Conservation (phyloP, 768 basidiomycete genomes). For the Russula sp. region DNA sequence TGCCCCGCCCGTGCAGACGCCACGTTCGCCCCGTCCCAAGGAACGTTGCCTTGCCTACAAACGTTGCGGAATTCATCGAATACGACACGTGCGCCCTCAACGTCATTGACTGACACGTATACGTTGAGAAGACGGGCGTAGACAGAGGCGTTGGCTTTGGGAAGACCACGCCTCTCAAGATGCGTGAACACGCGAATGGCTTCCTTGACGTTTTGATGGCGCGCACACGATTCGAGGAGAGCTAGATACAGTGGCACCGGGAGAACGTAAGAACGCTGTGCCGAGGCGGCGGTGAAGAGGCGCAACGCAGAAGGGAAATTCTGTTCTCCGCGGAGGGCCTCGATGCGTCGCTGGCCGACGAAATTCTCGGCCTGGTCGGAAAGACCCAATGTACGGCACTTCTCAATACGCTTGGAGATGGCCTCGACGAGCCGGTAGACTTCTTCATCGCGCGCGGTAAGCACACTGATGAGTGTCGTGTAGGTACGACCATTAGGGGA, state of each 20-base stretch:
- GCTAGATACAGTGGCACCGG: conserved; percentile 37
- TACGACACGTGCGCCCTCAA: conserved; percentile 46
- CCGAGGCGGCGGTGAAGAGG: conserved; percentile 56
- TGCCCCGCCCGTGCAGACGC: conserved; percentile 28
- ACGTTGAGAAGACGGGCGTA: conserved; percentile 53
- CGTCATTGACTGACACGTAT: conserved; percentile 46
- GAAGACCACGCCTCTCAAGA: conserved; percentile 39
- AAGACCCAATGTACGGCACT: conserved; percentile 33
- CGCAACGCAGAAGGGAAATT: conserved; percentile 66
- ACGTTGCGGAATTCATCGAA: conserved; percentile 53
- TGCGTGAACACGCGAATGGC: conserved; percentile 62
- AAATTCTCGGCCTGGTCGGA: conserved; percentile 27
- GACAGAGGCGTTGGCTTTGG: conserved; percentile 29
- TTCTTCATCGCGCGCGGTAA: conserved; percentile 63
- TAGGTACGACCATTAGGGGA: conserved; percentile 61
- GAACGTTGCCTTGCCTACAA: conserved; percentile 33
- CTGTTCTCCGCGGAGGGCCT: conserved; percentile 48
- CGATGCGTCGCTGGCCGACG: conserved; percentile 35
- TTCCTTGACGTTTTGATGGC: conserved; percentile 46
- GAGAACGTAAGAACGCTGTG: conserved; percentile 31
- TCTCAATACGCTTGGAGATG: conserved; percentile 31
- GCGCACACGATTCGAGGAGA: conserved; percentile 57
- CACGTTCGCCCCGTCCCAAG: conserved; percentile 25
- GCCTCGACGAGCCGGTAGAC: conserved; percentile 37
- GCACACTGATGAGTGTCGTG: conserved; percentile 47